A percentile compares a stretch with the other conserved stretches of the same genome.
Evolutionary conservation across 768 basidiomycete species (phyloP).

Genomic region (Trametes cinnabarina): DNA sequence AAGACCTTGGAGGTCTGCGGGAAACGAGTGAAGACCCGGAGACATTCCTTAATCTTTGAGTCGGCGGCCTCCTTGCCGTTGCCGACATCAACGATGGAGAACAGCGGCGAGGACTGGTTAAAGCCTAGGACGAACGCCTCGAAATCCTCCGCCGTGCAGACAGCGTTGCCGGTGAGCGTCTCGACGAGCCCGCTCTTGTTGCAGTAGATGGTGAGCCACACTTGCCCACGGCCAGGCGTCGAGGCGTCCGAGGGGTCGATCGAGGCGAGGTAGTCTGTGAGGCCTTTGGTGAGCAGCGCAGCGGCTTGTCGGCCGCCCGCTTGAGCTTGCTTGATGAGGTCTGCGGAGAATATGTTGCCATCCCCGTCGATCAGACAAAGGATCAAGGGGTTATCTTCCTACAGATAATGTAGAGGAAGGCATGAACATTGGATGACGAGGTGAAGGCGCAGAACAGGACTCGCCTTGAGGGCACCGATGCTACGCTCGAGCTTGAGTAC

Average conservation of each 20-base stretch:
- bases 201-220: constrained; percentile 40
- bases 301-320: constrained; percentile 38
- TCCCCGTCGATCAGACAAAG: constrained; percentile 41
- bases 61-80: constrained; percentile 43
- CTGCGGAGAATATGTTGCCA: constrained; percentile 38
- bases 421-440: not conserved
- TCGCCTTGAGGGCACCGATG: constrained; percentile 33
- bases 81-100: constrained; percentile 43
- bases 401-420: not conserved
- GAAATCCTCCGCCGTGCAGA: constrained; percentile 36
- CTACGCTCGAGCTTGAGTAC: constrained; percentile 32
- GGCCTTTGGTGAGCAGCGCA: constrained; percentile 34
- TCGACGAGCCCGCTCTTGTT: constrained; percentile 37
- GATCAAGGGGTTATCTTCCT: constrained; percentile 42
- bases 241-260: constrained; percentile 23
- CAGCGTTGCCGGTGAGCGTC: constrained; percentile 26
- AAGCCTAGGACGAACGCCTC: constrained; percentile 39
- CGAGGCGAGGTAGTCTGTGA: constrained; percentile 33
- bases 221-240: constrained; percentile 28
- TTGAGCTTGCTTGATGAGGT: constrained; percentile 32
- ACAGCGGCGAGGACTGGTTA: constrained; percentile 40
- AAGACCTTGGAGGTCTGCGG: constrained; percentile 40
- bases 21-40: constrained; percentile 57
- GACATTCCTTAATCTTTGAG: constrained; percentile 45
- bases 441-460: not conserved